Conservation (phyloP, 805 yeast species). For the Zygosaccharomyces siamensis region DNA sequence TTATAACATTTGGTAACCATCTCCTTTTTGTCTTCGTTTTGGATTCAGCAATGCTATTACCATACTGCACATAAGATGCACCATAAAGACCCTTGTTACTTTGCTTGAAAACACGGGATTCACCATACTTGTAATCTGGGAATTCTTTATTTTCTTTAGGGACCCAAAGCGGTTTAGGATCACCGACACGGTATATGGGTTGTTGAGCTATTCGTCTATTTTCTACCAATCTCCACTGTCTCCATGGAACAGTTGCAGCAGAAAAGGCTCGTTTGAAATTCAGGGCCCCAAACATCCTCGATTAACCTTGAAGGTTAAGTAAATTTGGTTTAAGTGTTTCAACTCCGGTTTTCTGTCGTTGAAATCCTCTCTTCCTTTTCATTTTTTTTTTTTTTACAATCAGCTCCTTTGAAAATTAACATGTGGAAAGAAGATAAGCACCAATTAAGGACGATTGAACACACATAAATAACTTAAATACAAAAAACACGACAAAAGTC, state of each 20-base stretch:
- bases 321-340: not conserved
- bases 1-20: slow-evolving; percentile 79
- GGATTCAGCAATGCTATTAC: slow-evolving; percentile 73
- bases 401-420: not conserved
- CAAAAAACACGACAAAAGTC: too few species aligned
- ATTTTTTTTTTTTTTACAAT: slow-evolving; percentile 1
- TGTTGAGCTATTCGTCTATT: slow-evolving; percentile 42
- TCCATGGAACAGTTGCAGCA: slow-evolving; percentile 15
- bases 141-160: slow-evolving; percentile 42
- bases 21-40: slow-evolving; percentile 68
- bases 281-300: not conserved
- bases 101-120: slow-evolving; percentile 71
- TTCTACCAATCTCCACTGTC: slow-evolving; percentile 44
- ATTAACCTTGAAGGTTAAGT: not conserved
- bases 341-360: not conserved
- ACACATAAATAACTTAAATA: not conserved
- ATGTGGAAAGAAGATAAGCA: slow-evolving; percentile 1
- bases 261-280: slow-evolving; percentile 22
- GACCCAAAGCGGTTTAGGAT: slow-evolving; percentile 43
- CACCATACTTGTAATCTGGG: slow-evolving; percentile 77
- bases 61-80: slow-evolving; percentile 73
- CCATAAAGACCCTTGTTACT: slow-evolving; percentile 88
- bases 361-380: not conserved
- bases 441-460: not conserved
- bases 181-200: slow-evolving; percentile 50